A percentile compares a stretch with the other conserved stretches of the same genome.
Evolutionary conservation across 805 yeast species (phyloP).

Genomic region (Metschnikowia kunwiensis): DNA sequence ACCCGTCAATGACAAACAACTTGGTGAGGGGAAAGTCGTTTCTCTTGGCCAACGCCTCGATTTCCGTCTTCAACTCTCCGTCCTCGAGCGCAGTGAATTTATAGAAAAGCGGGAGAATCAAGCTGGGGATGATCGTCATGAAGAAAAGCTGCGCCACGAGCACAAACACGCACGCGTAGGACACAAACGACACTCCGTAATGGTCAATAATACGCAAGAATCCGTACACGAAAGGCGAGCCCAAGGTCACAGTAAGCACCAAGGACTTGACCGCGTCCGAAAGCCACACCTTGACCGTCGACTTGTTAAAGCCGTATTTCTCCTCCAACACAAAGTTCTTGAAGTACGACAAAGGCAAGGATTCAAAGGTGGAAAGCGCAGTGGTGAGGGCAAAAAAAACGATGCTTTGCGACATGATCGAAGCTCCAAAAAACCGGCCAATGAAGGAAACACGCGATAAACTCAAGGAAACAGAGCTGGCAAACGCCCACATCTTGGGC

Average conservation of each 20-base stretch:
- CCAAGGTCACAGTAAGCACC: constrained; percentile 52
- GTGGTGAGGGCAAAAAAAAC: constrained; percentile 53
- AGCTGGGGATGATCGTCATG: constrained; percentile 75
- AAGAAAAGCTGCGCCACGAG: constrained; percentile 68
- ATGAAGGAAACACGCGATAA: constrained; percentile 39
- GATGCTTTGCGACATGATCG: constrained; percentile 65
- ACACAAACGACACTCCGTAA: constrained; percentile 77
- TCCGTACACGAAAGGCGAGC: constrained; percentile 69
- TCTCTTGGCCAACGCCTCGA: constrained; percentile 71
- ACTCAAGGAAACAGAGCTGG: constrained; percentile 60
- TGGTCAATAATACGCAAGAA: constrained; percentile 77
- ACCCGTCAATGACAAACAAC: constrained; percentile 91
- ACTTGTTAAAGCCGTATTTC: constrained; percentile 88
- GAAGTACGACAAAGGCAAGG: constrained; percentile 72
- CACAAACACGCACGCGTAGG: constrained; percentile 72
- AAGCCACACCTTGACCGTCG: constrained; percentile 68
- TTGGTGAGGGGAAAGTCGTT: constrained; percentile 85
- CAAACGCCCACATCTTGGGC: constrained; percentile 36
- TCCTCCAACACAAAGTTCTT: constrained; percentile 87
- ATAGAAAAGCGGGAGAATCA: constrained; percentile 91
- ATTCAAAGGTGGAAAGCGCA: constrained; percentile 50
- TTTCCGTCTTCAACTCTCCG: constrained; percentile 79
- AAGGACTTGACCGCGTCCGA: constrained; percentile 66
- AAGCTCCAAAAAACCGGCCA: constrained; percentile 45
- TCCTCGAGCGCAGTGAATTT: constrained; percentile 85